phyloP scores from a whole-genome alignment of 371 early-diverging fungal species.

The Syncephalastrum sp. region DNA sequence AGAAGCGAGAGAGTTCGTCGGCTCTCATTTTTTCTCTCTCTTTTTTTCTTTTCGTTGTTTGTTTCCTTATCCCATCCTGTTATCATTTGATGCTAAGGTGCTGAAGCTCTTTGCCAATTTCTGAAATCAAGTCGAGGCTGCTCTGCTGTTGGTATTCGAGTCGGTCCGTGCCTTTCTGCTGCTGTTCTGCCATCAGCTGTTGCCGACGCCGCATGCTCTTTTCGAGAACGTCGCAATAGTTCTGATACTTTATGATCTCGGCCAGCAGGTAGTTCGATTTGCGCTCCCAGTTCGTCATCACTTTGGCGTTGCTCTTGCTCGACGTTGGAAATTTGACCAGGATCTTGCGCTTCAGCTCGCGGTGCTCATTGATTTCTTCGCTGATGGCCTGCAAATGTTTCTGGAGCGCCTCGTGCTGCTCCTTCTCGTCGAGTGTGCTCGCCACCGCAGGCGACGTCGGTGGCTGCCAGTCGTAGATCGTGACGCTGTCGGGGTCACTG shows the following conservation, averaged over 20 bases:
- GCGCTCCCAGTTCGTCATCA: conserved; percentile 83
- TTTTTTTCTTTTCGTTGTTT: too few species aligned
- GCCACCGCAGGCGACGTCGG: conserved; percentile 39
- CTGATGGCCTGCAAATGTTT: conserved; percentile 32
- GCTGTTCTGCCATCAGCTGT: conserved; percentile 7
- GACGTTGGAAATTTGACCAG: conserved; percentile 54
- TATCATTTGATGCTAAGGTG: conserved; percentile 6
- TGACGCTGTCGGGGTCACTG: conserved; percentile 28
- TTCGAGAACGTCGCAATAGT: conserved; percentile 76
- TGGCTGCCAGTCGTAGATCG: conserved; percentile 44
- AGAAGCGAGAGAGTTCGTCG: too few species aligned
- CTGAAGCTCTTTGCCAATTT: conserved; percentile 36
- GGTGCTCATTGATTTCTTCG: conserved; percentile 41
- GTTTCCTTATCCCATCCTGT: too few species aligned
- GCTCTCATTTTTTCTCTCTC: too few species aligned
- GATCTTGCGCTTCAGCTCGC: conserved; percentile 42
- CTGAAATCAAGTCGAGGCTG: conserved; percentile 30
- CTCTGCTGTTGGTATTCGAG: conserved; percentile 9
- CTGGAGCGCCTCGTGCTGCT: conserved; percentile 31
- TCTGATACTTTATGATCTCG: conserved; percentile 88
- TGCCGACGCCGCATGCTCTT: conserved; percentile 43
- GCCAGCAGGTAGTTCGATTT: conserved; percentile 81
- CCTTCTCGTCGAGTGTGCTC: conserved; percentile 35
- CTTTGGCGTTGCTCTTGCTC: conserved; percentile 62
- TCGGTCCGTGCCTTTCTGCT: too few species aligned